Base-by-base conservation (phyloP, 805 yeast species). In the Brettanomyces bruxellensis region DNA sequence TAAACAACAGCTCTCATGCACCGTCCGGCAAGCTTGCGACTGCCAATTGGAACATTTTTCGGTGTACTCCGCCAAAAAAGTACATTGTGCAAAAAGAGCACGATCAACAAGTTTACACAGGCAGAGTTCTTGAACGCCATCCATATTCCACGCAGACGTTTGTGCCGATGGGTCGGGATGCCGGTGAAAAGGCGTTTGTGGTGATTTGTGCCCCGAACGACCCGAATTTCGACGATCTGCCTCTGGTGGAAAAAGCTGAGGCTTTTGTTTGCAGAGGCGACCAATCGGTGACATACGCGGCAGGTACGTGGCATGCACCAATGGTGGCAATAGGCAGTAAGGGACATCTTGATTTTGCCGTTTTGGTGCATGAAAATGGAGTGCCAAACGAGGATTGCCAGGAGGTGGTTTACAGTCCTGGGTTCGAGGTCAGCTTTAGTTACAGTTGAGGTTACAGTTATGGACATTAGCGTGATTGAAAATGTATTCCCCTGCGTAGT, bases 241-340 rank as follows among this genome's bases (percentile, higher is more conserved):
- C 96, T 0, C 86, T 84, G 54, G 73, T 76, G n/a, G 53, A 65
- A 2, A 65, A 76, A 0, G 55, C 82, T 9, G 72, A 69, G 52
- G 95, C 95, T 0, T 90, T 89, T 56, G 53, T 78, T 5, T 86
- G 90, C 52, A 73, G 67, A 46, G 96, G 95, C 0, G 82, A 86
- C 60, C 96, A 89, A 58, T 86, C 95, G 0, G 88, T 90, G 4
- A 90, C 96, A 0, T 89, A 89, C 61, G 95, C 89, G 0, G 77
- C 75, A 11, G 87, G 84, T 1, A 77, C 83, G 4, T 90, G 98
- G 98, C 98, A 90, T 61, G 95, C 97, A 0, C 97, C 98, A 3
- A 90, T 90, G 98, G 83, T 91, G 23, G 91, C 87, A 2, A 62
- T 88, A 8, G 83, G 81, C 34, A 78, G 75, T 25, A 67, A 68